Conservation (phyloP, 2,329 filamentous ascomycete species). For the Cercospora sp. region DNA sequence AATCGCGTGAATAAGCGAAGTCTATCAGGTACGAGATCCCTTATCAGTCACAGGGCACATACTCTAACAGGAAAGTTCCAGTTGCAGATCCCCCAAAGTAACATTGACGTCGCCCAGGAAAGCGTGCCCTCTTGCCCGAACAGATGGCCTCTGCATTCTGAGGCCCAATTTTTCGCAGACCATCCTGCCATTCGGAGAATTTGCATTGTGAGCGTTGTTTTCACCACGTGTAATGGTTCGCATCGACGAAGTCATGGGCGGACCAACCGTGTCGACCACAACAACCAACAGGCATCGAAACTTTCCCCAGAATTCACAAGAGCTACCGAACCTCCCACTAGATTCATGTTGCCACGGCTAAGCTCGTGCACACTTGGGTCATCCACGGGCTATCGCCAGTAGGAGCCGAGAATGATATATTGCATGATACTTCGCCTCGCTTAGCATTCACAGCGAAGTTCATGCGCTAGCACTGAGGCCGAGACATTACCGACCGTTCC, state of each 20-base stretch:
- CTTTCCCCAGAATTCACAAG: neutral
- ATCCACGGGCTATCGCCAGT: neutral
- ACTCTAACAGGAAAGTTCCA: neutral
- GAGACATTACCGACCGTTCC: neutral
- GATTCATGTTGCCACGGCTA: neutral
- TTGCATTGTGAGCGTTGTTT: neutral
- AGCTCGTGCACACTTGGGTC: neutral
- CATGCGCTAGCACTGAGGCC: neutral
- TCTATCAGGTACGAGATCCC: neutral
- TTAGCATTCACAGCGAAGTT: neutral
- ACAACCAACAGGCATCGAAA: neutral
- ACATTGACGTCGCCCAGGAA: neutral
- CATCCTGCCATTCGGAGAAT: neutral
- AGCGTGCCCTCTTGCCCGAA: neutral
- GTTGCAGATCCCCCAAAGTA: neutral
- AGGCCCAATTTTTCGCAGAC: neutral
- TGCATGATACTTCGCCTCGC: neutral
- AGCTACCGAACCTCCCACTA: neutral
- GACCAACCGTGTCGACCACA: neutral
- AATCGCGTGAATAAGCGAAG: neutral
- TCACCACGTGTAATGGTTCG: neutral
- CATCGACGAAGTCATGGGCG: neutral
- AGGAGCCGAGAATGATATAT: neutral
- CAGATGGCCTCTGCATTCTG: neutral
- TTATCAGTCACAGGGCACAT: neutral